Evolutionary conservation across 345 rosid species (phyloP), one percentile per base, ranked within the genome.

Genomic region (Brassica juncea): DNA sequence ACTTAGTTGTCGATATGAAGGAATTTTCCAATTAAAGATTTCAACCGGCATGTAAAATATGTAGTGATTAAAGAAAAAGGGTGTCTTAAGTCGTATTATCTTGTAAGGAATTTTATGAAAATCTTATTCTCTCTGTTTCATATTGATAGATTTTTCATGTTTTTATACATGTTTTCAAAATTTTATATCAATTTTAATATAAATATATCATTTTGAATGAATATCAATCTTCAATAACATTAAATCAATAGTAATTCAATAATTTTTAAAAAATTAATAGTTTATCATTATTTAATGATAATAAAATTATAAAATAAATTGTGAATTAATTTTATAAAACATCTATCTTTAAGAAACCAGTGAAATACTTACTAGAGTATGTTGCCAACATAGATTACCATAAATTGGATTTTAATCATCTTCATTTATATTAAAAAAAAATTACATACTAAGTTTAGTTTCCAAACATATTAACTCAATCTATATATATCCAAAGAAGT

Each of bases 401-500:
- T 31, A 3, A 55, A 5, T 5, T 19, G 19, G n/a, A n/a, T 49
- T 1, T 5, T 23, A 70, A 70, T 2, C 32, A 4, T 72, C 27
- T 59, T 37, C n/a, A 60, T 34, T 2, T 72, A 5, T 9, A 7
- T 60, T 23, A 23, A 44, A 7, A 32, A 64, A 4, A 11, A 35
- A n/a, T 30, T 16, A 57, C 28, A 27, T 31, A 75, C 72, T 39
- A 37, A 30, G 39, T 52, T 39, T 4, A 23, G 14, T 23, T 28
- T 14, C 27, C 23, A 76, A 28, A 76, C 19, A 42, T 47, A 61
- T 30, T 60, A 42, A 28, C 12, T 76, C 62, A 23, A 61, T 21
- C 61, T 68, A 68, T 44, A 23, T 59, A 68, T 59, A 23, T 34
- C 55, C 37, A 70, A 70, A 62, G 35, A 49, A 62, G 35, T 68